Base-by-base conservation (phyloP, 768 basidiomycete species). In the Podaxis carcinomalis region DNA sequence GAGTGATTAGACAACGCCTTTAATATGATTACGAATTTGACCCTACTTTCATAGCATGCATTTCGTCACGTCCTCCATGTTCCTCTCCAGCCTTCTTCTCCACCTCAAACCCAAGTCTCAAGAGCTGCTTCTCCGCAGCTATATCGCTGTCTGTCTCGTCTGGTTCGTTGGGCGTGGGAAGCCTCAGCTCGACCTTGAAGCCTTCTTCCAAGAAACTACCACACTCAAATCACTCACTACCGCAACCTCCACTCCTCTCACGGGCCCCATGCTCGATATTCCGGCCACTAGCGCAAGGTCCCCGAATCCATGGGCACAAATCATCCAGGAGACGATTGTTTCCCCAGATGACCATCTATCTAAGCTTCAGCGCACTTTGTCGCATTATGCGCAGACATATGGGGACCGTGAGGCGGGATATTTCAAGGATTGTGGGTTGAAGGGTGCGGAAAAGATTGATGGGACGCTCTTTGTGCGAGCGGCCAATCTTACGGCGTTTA, bases 31-130 rank as follows among this genome's bases (percentile, higher is more conserved):
- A 16, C 35, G 19, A 6, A n/a, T 49, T 35, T 27, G 23, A 47
- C 39, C 44, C 47, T 14, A 19, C n/a, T n/a, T 44, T 47, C 23
- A 35, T 14, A 90, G 87, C n/a, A 84, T 87, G 75, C 89, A 85
- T 63, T 71, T 86, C 2, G 80, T 90, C 46, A 92, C 89, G 0
- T 88, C 87, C 4, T 77, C 83, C 3, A 66, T 88, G 36, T 88
- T 89, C 75, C 67, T 88, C 25, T 75, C 84, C 0, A 80, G 85
- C 2, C 56, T 85, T 49, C 66, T 79, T 40, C 75, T 75, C 0
- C 65, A 67, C 23, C 71, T 83, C 53, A 69, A 76, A 5, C 77
- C 77, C 0, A 39, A 69, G 1, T 83, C 83, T 0, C 79, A 83
- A 60, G 75, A 74, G 3, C 69, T 82, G 14, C 74, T 90, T 5